Evolutionary conservation across 1,284 basidiomycete genomes (phyloP), one percentile per base, ranked within the genome.

Genomic region (Tremellales sp.): DNA sequence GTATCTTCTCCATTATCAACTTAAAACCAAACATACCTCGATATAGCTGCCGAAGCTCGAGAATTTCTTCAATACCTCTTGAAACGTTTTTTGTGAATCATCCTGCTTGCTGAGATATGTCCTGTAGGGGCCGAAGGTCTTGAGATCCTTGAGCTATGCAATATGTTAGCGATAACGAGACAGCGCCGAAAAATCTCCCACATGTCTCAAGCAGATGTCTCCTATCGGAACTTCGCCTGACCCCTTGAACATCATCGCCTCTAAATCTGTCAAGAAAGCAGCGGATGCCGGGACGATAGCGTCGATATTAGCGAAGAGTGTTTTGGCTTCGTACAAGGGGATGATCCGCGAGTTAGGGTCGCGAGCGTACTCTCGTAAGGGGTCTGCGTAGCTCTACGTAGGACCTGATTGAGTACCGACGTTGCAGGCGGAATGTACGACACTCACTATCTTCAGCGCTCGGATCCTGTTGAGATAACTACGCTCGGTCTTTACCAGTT

Each of bases 251-350:
- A 50, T 54, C 83, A 91, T 83, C 68, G 77, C 79, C 68, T 95
- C 87, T 27, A 97, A 76, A 66, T 97, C 93, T 10, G 73, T 73
- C 32, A 95, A 75, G 63, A 97, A 93, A 0, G 85, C 83, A 61
- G 87, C 84, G 57, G 95, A 92, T 8, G 91, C 86, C 1, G 85
- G 86, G 1, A 97, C 70, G 12, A 97, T 78, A 41, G 82, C 84
- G 69, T 95, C 93, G 38, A 97, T 81, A 70, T 97, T 97, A 42
- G 89, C 89, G 60, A 97, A 97, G 24, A 97, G 77, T 0, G 82
- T 85, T 60, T 91, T 94, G 19, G 93, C 89, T 64, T 95, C 87
- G 68, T 94, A 95, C 16, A 82, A 75, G 3, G 87, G 85, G 40
- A 97, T 81, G 58, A 97, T 90, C 35, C 85, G 82, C 0, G 86